Percentiles rank a stretch among this genome's conserved stretches.
Evolutionary conservation across 306 rosid species (phyloP).

Genomic region (Argentina anserina): DNA sequence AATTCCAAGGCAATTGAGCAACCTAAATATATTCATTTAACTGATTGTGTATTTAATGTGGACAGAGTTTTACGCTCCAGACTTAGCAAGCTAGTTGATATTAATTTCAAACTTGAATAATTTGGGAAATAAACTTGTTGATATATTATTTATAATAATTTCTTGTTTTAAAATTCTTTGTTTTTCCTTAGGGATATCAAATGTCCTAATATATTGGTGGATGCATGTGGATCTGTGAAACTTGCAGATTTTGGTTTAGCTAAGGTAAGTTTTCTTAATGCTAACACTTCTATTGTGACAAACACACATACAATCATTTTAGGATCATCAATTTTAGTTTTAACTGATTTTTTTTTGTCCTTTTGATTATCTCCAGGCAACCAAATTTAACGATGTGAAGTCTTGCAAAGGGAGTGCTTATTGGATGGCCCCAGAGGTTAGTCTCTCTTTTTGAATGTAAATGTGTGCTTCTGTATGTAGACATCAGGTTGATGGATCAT

Average conservation of each 20-base stretch:
- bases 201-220: constrained; percentile 95
- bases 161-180: neutral
- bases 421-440: constrained; percentile 99
- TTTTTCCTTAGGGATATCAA: constrained; percentile 66
- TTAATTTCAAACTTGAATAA: neutral
- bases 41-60: neutral
- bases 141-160: neutral
- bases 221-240: constrained; percentile 86
- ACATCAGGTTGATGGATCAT: neutral
- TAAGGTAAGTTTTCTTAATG: constrained; percentile 42
- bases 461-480: neutral
- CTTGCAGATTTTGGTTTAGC: constrained; percentile 98
- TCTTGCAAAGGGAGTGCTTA: constrained; percentile 82
- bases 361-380: constrained; percentile 51
- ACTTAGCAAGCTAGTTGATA: neutral
- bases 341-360: neutral
- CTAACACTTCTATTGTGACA: constrained; percentile 2
- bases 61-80: neutral
- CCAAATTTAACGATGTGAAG: constrained; percentile 73
- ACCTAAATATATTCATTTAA: neutral
- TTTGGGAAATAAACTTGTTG: neutral
- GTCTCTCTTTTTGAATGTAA: constrained; percentile 27
- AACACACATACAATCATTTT: neutral
- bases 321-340: neutral
- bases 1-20: neutral